A percentile compares a stretch with the other conserved stretches of the same genome.
phyloP scores from a whole-genome alignment of 768 basidiomycete species.

The Mycena amicta region DNA sequence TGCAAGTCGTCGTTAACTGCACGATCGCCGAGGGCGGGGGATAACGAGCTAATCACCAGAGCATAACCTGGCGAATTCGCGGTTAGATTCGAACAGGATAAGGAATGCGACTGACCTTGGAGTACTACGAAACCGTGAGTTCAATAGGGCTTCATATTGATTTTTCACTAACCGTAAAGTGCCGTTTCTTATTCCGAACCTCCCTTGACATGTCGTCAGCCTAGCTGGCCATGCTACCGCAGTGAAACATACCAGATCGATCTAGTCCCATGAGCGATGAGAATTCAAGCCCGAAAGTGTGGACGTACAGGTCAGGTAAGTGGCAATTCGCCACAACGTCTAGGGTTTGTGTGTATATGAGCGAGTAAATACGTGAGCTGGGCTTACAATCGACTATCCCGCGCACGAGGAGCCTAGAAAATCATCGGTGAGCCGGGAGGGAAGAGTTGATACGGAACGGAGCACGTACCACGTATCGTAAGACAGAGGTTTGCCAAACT shows the following conservation, averaged over 20 bases:
- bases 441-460: constrained; percentile 18
- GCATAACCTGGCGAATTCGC: constrained; percentile 66
- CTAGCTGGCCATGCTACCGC: not conserved
- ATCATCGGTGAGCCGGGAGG: too few species aligned
- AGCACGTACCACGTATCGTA: constrained; percentile 61
- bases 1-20: constrained; percentile 28
- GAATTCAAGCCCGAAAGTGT: constrained; percentile 10
- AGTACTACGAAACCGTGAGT: too few species aligned
- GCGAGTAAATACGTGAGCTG: not conserved
- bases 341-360: constrained; percentile 27
- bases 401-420: constrained; percentile 38
- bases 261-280: constrained; percentile 37
- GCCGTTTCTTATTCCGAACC: constrained; percentile 80
- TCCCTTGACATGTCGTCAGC: constrained; percentile 55
- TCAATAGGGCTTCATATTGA: too few species aligned
- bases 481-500: constrained; percentile 76
- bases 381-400: constrained; percentile 36
- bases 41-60: constrained; percentile 65
- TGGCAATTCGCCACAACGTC: constrained; percentile 75
- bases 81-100: too few species aligned
- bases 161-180: constrained; percentile 76
- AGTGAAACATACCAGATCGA: constrained; percentile 70
- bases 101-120: constrained; percentile 55
- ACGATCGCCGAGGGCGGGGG: not conserved
- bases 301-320: constrained; percentile 76